phyloP scores from a whole-genome alignment of 768 basidiomycete genomes.

The Mycena maculata region DNA sequence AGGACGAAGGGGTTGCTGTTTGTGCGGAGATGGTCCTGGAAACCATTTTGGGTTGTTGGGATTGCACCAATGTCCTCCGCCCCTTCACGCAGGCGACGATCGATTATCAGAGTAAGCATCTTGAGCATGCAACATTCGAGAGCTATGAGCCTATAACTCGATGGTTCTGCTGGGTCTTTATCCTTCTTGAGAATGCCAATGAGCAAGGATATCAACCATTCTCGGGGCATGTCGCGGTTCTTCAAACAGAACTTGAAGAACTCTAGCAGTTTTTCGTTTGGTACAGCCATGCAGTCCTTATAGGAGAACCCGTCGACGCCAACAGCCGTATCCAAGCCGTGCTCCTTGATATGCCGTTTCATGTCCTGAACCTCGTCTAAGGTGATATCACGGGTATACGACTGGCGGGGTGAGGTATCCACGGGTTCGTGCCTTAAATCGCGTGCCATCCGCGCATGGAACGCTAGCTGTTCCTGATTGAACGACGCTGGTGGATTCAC shows the following conservation, averaged over 20 bases:
- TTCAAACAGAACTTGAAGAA: conserved; percentile 1
- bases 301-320: conserved; percentile 19
- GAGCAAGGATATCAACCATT: neutral
- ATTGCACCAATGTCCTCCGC: conserved; percentile 3
- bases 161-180: conserved; percentile 16
- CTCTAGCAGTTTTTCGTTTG: conserved; percentile 7
- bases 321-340: conserved; percentile 3
- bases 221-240: neutral
- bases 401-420: conserved; percentile 1
- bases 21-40: conserved; percentile 2
- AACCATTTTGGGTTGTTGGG: conserved; percentile 6
- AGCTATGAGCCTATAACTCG: conserved; percentile 36
- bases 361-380: neutral
- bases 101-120: conserved; percentile 2
- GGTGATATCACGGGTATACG: conserved; percentile 6
- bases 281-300: neutral
- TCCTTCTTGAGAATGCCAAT: conserved; percentile 31
- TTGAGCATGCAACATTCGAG: conserved; percentile 37
- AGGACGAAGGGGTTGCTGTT: conserved; percentile 11
- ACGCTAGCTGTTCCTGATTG: neutral
- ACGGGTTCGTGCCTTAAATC: neutral
- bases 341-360: conserved; percentile 10
- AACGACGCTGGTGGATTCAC: neutral
- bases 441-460: neutral
- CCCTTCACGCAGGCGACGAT: conserved; percentile 3